Percentiles rank a stretch among this genome's conserved stretches.
Evolutionary conservation across 2,329 filamentous ascomycete species (phyloP).

Genomic region (Botrytis fragariae): DNA sequence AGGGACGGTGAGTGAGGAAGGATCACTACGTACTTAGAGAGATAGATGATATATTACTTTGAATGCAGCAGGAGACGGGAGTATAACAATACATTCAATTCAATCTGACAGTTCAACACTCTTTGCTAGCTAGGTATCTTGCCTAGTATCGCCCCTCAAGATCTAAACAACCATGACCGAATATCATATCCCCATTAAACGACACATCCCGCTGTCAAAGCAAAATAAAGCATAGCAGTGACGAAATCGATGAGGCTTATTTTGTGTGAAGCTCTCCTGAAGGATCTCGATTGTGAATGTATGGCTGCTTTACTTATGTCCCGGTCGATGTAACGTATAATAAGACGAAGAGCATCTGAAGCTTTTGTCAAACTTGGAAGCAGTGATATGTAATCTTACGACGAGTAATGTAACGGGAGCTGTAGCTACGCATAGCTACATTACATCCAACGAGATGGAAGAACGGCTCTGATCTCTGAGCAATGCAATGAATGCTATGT

Average conservation of each 20-base stretch:
- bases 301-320: not conserved
- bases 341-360: not conserved
- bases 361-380: not conserved
- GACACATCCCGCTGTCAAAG: slow-evolving; percentile 5
- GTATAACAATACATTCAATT: not conserved
- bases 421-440: no score
- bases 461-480: not conserved
- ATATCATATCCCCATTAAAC: not conserved
- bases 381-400: not conserved
- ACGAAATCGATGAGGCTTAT: not conserved
- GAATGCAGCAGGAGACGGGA: not conserved
- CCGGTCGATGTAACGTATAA: no score
- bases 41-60: not conserved
- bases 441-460: not conserved
- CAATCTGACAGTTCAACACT: not conserved
- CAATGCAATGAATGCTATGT: not conserved
- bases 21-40: not conserved
- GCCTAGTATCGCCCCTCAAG: not conserved
- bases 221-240: not conserved
- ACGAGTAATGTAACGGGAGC: not conserved
- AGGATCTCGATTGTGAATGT: not conserved
- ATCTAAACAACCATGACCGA: not conserved
- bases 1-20: not conserved
- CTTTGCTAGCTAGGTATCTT: not conserved
- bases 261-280: not conserved